Conservation (phyloP, 1,284 basidiomycete species). For the Apiotrichum laibachii region DNA sequence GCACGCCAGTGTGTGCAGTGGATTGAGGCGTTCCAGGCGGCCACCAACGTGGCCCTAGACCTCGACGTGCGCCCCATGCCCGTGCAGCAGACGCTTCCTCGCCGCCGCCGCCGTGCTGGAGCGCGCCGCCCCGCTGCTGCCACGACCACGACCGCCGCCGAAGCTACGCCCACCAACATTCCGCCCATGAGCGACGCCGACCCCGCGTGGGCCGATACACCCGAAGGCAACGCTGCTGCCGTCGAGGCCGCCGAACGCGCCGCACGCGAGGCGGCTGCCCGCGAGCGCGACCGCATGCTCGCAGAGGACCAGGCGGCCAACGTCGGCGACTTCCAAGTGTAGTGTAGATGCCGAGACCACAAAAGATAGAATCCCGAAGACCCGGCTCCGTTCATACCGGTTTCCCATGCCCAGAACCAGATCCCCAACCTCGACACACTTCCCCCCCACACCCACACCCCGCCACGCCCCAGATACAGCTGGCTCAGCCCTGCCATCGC, state of each 20-base stretch:
- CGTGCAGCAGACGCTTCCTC: constrained; percentile 60
- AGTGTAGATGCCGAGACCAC: neutral
- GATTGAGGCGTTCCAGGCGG: constrained; percentile 94
- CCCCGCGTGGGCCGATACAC: constrained; percentile 28
- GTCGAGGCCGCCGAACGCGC: constrained; percentile 37
- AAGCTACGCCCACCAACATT: neutral
- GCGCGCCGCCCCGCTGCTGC: constrained; percentile 24
- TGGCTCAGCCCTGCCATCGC: too few relatives aligned
- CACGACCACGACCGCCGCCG: constrained; percentile 2
- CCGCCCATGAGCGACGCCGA: constrained; percentile 17
- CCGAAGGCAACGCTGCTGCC: constrained; percentile 41
- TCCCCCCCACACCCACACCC: too few relatives aligned
- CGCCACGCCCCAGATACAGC: too few relatives aligned
- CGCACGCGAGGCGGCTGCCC: constrained; percentile 25
- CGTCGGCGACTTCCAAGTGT: neutral
- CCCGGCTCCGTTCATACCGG: too few relatives aligned
- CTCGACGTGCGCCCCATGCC: constrained; percentile 88
- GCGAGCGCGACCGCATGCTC: constrained; percentile 47
- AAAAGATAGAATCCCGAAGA: neutral
- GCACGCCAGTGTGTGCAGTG: constrained; percentile 85
- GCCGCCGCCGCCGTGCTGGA: constrained; percentile 48
- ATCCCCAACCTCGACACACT: too few relatives aligned
- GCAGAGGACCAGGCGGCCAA: constrained; percentile 47
- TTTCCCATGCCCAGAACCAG: too few relatives aligned
- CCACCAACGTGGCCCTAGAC: constrained; percentile 88